These are phyloP conservation scores for Diaporthe velutina DNA, from an alignment of 2,329 filamentous ascomycete species.

Conservation along the genomic window DNA sequence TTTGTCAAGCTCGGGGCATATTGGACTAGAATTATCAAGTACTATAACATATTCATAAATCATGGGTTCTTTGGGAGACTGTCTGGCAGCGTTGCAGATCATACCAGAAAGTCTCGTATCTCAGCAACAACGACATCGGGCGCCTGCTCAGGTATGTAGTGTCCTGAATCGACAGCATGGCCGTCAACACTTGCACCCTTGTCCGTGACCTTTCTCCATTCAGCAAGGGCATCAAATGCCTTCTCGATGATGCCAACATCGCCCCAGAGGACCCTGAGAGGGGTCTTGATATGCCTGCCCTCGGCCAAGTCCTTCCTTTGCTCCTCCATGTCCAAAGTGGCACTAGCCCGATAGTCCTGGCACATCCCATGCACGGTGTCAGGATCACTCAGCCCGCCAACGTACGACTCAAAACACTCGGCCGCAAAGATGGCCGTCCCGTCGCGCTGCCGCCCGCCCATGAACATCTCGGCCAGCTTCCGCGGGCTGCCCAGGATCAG, in stretches of 20 bases:
- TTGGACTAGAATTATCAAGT: no score
- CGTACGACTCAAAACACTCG: conserved; percentile 56
- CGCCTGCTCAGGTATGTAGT: conserved; percentile 65
- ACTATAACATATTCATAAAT: no score
- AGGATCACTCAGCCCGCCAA: conserved; percentile 54
- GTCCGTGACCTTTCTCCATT: conserved; percentile 63
- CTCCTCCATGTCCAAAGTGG: conserved; percentile 65
- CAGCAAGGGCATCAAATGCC: conserved; percentile 60
- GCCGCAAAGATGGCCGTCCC: conserved; percentile 51
- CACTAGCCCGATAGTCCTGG: conserved; percentile 68
- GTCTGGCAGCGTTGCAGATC: not conserved
- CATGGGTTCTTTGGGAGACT: no score
- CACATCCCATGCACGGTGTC: conserved; percentile 62
- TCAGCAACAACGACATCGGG: conserved; percentile 59
- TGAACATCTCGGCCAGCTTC: conserved; percentile 56
- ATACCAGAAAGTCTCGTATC: conserved; percentile 53
- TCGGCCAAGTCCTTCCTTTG: conserved; percentile 58
- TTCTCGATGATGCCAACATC: conserved; percentile 61
- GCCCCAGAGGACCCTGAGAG: conserved; percentile 65
- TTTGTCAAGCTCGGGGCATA: no score
- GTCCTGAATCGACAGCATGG: conserved; percentile 58
- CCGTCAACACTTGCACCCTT: conserved; percentile 53
- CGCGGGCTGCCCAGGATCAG: conserved; percentile 55
- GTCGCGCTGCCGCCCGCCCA: conserved; percentile 54
- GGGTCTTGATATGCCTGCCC: conserved; percentile 58